Base-by-base conservation (phyloP, 2,329 filamentous ascomycete genomes). In the Neofusicoccum ribis region DNA sequence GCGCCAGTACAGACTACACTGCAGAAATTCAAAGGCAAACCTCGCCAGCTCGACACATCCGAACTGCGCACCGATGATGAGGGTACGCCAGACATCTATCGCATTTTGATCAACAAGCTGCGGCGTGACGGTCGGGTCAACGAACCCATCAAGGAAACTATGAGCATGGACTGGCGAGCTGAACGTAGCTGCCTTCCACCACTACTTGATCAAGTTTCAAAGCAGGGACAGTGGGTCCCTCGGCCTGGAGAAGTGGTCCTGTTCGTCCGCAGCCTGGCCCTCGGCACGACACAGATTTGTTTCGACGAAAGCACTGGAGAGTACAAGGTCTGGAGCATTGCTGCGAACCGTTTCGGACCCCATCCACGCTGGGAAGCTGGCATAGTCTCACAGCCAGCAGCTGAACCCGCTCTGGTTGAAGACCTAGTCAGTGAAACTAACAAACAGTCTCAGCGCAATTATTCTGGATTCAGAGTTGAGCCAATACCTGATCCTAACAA, bases 201-300 rank as follows among this genome's bases (percentile, higher is more conserved):
- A 2, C 70, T 80, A 17, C 72, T 88, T 0, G 72, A 77, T 5
- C 77, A 77, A 8, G 71, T 83, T 15, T 72, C 73, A 3, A 68
- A 80, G 8, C 79, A 83, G 50, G 79, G 82, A 2, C 77, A 81
- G 2, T 88, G 83, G 70, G 69, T 84, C 0, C 86, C 86, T 2
- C 81, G 86, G 2, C 68, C 77, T 0, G 86, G 85, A 1, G 86
- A 89, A 66, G 71, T 88, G 3, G 85, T 88, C 0, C 76, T 89
- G 0, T 88, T 84, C 50, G 72, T 79, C 1, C 74, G 81, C 11
- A 69, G 74, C 3, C 49, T 81, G 1, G 67, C 67, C 0, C 37
- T 67, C 2, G 68, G 69, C 0, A 70, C 78, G 9, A 60, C 56
- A 15, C 67, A 72, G 5, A 68, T 82, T 4, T 66, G 67, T 0